Evolutionary conservation across 257 asterid genomes (phyloP), one percentile per base, ranked within the genome.

Genomic region (Euphrasia confusa): DNA sequence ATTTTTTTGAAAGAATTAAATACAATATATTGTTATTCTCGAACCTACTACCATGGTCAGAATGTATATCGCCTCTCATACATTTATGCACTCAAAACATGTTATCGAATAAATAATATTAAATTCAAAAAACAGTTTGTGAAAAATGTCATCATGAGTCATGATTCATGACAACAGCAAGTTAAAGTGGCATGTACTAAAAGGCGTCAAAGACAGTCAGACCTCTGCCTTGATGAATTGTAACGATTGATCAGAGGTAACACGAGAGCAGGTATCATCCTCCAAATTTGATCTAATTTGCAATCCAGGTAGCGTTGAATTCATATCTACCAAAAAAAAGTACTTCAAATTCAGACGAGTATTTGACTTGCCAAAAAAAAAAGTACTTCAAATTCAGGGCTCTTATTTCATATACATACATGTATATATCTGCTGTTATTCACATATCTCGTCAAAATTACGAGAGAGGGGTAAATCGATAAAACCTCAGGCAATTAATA

Each of bases 271-370:
- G 21, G 37, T 71, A 44, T 79, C 90, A 68, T 73, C 74, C 70
- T 81, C 91, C 80, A 72, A 78, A 63, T 79, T 73, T 69, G 91
- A 84, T 53, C 54, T 75, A 74, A 80, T 70, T 48, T 67, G 80
- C 24, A 21, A 21, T 68, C 84, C 67, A 57, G 52, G 71, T 58
- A 71, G 74, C 81, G 71, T 73, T 73, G 69, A 72, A 67, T 71
- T 82, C 47, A 68, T 77, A 77, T 77, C 77, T 68, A 74, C 45
- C 35, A 66, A 27, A 58, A 52, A 17, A 47, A 12, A 47, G 12
- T 45, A 69, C 33, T 30, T 30, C 0, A 30, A 30, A 3, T 30
- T 3, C 24, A 21, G 24, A 21, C 24, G 24, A 21, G 24, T 21
- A 21, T 21, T 21, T 21, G 24, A 21, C 24, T 21, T 21, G 24